A percentile compares a stretch with the other conserved stretches of the same genome.
phyloP scores from a whole-genome alignment of 176 grass and related monocot genomes.

The Lolium multiflorum region DNA sequence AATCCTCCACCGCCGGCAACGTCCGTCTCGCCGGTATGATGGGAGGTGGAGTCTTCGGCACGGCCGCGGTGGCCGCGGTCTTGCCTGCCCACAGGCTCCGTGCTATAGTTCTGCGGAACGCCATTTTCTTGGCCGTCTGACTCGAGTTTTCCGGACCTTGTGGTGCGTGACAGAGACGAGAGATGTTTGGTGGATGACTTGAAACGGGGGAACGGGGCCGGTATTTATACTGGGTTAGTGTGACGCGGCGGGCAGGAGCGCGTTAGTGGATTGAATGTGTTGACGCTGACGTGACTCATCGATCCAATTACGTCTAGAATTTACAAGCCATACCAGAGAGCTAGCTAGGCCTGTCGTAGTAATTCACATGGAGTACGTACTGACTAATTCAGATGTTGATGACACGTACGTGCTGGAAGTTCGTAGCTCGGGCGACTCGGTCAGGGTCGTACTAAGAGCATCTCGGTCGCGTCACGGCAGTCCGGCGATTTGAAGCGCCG shows the following conservation, averaged over 20 bases:
- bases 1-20: constrained; percentile 51
- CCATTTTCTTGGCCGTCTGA: constrained; percentile 45
- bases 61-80: not conserved
- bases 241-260: constrained; percentile 9
- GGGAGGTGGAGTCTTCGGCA: constrained; percentile 19
- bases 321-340: not conserved
- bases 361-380: not conserved
- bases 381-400: not conserved
- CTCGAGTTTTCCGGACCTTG: not conserved
- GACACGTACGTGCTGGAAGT: constrained; percentile 15
- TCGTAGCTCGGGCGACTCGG: not conserved
- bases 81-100: constrained; percentile 53
- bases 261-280: not conserved
- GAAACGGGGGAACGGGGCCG: not conserved
- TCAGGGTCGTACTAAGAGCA: not conserved
- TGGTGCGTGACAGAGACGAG: constrained; percentile 28
- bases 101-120: constrained; percentile 58
- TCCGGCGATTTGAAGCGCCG: too few species aligned
- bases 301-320: not conserved
- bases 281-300: constrained; percentile 4
- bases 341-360: not conserved
- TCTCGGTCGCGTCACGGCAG: too few species aligned
- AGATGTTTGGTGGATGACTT: constrained; percentile 1
- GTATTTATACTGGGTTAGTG: constrained; percentile 60
- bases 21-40: not conserved